These are phyloP conservation scores for Termitomyces heimii DNA, from an alignment of 768 basidiomycete genomes.

Conservation along the genomic window DNA sequence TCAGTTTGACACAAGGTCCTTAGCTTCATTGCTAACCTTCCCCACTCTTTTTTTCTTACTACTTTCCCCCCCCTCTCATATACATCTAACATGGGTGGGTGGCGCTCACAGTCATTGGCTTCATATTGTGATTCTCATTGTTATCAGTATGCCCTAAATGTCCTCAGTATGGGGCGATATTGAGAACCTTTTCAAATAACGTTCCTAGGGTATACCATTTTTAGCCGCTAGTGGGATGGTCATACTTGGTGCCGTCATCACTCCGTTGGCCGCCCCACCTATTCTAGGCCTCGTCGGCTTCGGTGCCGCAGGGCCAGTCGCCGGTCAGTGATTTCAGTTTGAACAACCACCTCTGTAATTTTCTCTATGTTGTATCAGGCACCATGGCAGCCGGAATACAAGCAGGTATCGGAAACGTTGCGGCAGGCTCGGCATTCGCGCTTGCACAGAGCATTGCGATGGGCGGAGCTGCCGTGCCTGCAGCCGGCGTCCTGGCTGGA, in stretches of 20 bases:
- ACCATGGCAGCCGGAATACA: slow-evolving; percentile 2
- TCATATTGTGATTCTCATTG: neutral
- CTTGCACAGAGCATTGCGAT: slow-evolving; percentile 13
- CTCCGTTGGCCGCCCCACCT: neutral
- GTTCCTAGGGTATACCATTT: neutral
- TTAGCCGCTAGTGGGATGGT: neutral
- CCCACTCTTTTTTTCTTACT: neutral
- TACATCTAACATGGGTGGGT: neutral
- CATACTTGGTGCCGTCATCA: neutral
- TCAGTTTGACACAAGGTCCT: neutral
- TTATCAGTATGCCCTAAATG: neutral
- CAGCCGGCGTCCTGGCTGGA: slow-evolving; percentile 1
- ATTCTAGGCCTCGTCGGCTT: neutral
- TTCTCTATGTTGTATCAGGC: neutral
- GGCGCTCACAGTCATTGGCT: neutral
- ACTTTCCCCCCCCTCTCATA: neutral
- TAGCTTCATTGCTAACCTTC: neutral
- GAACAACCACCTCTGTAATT: neutral
- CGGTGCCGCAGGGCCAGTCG: neutral
- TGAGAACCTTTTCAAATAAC: neutral
- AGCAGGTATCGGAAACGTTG: neutral
- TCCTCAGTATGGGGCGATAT: too few species aligned
- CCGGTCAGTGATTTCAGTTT: neutral
- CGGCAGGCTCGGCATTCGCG: slow-evolving; percentile 7
- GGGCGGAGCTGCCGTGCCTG: slow-evolving; percentile 7